Conservation (phyloP, 2,329 filamentous ascomycete genomes). For the Talaromyces pinophilus region DNA sequence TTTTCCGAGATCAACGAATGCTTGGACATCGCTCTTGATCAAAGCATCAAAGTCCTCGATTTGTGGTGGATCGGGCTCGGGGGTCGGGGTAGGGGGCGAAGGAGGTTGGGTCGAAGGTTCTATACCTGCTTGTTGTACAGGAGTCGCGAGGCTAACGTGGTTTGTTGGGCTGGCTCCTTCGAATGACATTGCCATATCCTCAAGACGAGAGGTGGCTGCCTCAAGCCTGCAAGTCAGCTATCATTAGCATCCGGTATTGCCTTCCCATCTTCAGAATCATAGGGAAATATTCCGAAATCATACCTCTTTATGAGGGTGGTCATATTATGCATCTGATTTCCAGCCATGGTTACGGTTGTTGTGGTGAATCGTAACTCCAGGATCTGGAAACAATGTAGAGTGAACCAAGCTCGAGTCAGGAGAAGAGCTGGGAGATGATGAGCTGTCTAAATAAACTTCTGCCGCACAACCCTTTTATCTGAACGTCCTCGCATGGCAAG, state of each 20-base stretch:
- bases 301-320: slow-evolving; percentile 98
- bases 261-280: slow-evolving; percentile 9
- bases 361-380: neutral
- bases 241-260: slow-evolving; percentile 21
- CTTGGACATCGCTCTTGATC: slow-evolving; percentile 70
- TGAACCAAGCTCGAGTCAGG: neutral
- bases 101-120: slow-evolving; percentile 38
- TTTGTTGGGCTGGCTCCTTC: slow-evolving; percentile 49
- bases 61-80: slow-evolving; percentile 68
- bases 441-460: neutral
- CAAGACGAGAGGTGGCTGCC: slow-evolving; percentile 90
- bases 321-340: slow-evolving; percentile 88
- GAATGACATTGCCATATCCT: slow-evolving; percentile 86
- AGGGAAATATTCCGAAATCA: slow-evolving; percentile 30
- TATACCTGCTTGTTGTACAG: slow-evolving; percentile 29
- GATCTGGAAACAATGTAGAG: neutral
- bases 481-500: neutral
- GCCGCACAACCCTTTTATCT: neutral
- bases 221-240: slow-evolving; percentile 69
- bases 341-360: slow-evolving; percentile 57
- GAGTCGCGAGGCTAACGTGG: slow-evolving; percentile 32
- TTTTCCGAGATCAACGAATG: slow-evolving; percentile 75
- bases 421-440: neutral
- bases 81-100: slow-evolving; percentile 50
- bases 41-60: slow-evolving; percentile 86